Base-by-base conservation (phyloP, 352 stramenopile species). In the Globisporangium viniferum region DNA sequence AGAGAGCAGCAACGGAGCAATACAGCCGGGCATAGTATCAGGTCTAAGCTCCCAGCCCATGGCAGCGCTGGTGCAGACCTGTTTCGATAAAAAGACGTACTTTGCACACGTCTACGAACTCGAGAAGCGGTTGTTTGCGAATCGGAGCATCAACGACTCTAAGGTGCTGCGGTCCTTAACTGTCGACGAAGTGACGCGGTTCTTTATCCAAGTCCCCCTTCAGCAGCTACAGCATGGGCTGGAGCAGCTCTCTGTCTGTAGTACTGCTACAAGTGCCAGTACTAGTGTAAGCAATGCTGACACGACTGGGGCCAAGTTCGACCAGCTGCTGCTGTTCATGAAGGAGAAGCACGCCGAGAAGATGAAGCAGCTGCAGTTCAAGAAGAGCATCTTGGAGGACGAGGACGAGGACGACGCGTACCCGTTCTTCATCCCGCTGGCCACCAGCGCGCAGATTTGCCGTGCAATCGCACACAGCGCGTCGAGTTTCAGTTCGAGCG, bases 371-470 rank as follows among this genome's bases (percentile, higher is more conserved):
- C 41, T 33, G 18, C 67, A 59, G 31, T 61, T 54, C 33, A 59
- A 20, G n/a, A 49, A 59, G 22, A 56, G 51, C 48, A 63, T 70
- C 15, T 39, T 68, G 24, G 68, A 80, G 14, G 73, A 83, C 29
- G 69, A 80, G 14, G 73, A 83, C 29, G 69, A 79, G 31, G 74
- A 84, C 12, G 68, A 73, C 15, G 60, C 46, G 29, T 91, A 91
- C 44, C 83, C 83, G 24, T 68, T 87, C 15, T 72, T 75, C 6
- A 59, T 91, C 0, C 80, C 82, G n/a, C 66, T 91, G n/a, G 76
- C 74, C 2, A 82, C 84, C 0, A 91, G 84, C 35, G 75, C 82
- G 0, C 84, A 92, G 67, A 89, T 92, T 53, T 91, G 82, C 58
- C 82, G 84, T 35, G 84, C 81, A n/a, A 90, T 92, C 51, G 68